Evolutionary conservation across 1,284 basidiomycete species (phyloP).

Genomic region (Phylloboletellus chloephorus): DNA sequence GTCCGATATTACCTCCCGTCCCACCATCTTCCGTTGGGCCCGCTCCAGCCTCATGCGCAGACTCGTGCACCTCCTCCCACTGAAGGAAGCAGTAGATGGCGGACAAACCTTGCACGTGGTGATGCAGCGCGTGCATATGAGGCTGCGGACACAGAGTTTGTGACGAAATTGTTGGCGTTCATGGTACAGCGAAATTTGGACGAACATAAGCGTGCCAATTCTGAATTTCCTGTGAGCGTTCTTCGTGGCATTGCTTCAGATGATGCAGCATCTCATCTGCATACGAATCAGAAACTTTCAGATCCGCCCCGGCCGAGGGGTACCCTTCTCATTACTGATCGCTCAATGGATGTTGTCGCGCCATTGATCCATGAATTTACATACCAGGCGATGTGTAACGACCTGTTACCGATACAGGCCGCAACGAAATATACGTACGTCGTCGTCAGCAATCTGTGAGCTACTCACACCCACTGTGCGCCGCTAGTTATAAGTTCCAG

Average conservation of each 20-base stretch:
- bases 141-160: constrained; percentile 61
- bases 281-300: constrained; percentile 46
- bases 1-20: constrained; percentile 91
- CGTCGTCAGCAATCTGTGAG: background rate
- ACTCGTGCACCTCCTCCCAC: constrained; percentile 58
- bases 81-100: constrained; percentile 61
- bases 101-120: constrained; percentile 68
- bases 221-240: constrained; percentile 72
- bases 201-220: constrained; percentile 78
- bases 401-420: constrained; percentile 83
- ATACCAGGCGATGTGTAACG: constrained; percentile 98
- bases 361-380: constrained; percentile 97
- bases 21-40: constrained; percentile 82
- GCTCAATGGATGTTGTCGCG: constrained; percentile 88
- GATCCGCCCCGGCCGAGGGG: constrained; percentile 70
- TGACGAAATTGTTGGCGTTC: constrained; percentile 75
- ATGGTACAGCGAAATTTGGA: constrained; percentile 80
- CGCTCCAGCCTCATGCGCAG: constrained; percentile 63
- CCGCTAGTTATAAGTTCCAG: constrained; percentile 78
- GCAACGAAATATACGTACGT: constrained; percentile 82
- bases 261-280: constrained; percentile 7
- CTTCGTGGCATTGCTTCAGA: background rate
- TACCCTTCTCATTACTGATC: constrained; percentile 89
- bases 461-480: constrained; percentile 1
- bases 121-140: constrained; percentile 60